Base-by-base conservation (phyloP, 108 stramenopile genomes). In the Phaeodactylum tricornutum region DNA sequence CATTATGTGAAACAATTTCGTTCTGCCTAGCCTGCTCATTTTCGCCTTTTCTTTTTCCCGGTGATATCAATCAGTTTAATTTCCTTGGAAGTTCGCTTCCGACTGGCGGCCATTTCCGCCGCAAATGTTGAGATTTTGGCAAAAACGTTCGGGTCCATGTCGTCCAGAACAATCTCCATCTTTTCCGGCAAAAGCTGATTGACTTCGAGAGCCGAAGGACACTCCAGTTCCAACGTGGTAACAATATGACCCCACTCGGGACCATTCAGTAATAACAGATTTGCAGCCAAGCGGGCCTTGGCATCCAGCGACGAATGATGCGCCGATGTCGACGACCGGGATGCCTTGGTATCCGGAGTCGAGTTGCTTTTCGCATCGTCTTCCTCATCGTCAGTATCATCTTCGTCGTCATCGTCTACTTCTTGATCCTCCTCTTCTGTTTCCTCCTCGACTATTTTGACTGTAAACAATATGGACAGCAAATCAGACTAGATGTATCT, bases 201-300 rank as follows among this genome's bases (percentile, higher is more conserved):
- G 6, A n/a, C 30, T 17, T 57, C 20, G 11, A 97, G 57, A 4
- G 88, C 93, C 3, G 74, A 50, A 2, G 93, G 96, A 51, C 87
- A 93, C 56, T 82, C 55, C 7, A 67, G 49, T 57, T 97, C 93
- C 35, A 95, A 64, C 14, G 61, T 75, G 19, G 74, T 61, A 1
- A 97, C 57, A 28, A 95, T 80, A 33, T 79, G 67, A 11, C 85
- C 92, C 17, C 96, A 59, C 52, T 95, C 90, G 53, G 82, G 68
- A 11, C 91, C 93, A 33, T 68, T 62, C 33, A 95, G 65, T 42
- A 80, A 61, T 43, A 85, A 86, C 29, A 98, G 54, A 40, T 86
- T 81, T 2, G 77, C 41, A 6, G 78, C 80, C 52, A 98, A 92
- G 43, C 62, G 41, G 8, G 82, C 71, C 28, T 80, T 74, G 25